Evolutionary conservation across 805 yeast genomes (phyloP), one percentile per base, ranked within the genome.

Genomic region (Kodamaea leandrae): DNA sequence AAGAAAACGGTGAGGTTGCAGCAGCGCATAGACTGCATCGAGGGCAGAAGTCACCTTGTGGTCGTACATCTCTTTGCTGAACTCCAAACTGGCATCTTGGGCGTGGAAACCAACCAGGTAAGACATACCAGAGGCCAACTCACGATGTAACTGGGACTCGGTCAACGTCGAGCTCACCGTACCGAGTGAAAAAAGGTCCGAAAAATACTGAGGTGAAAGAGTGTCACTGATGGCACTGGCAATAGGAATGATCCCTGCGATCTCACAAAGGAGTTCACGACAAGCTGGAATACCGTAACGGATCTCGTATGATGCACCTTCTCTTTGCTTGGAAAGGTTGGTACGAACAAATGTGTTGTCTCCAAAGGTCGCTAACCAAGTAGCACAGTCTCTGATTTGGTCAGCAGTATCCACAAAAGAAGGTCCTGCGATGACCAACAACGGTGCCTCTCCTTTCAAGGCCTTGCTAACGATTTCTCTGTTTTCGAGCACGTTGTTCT

Each of bases 91-190:
- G 13, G 58, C 44, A 32, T 55, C 58, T 35, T 33, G 46, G n/a
- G 63, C 52, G 23, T 56, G 55, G 50, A 72, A 73, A 0, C 79
- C 80, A 13, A 76, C 70, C 1, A 79, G 71, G 54, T 65, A 74
- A 0, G 79, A 70, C 16, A 65, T 54, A 1, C 80, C 80, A 6
- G 77, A 71, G n/a, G 67, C 68, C 43, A 75, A 52, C 47, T 74
- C 80, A 44, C 79, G 54, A 58, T 74, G 78, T 42, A 71, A 52
- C 50, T 74, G 79, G 20, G 75, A 71, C 53, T 76, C 80, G 21
- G 67, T 48, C 30, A 71, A 60, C 3, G 71, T 58, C 2, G 76
- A 62, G 23, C 70, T 66, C 5, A 76, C 63, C 21, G 72, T 48
- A 0, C 76, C 76, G 18, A 74, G 47, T 45, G 74, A 61, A 51